Percentiles rank a stretch among this genome's conserved stretches.
phyloP scores from a whole-genome alignment of 805 yeast species.

The Lachancea kluyveri region DNA sequence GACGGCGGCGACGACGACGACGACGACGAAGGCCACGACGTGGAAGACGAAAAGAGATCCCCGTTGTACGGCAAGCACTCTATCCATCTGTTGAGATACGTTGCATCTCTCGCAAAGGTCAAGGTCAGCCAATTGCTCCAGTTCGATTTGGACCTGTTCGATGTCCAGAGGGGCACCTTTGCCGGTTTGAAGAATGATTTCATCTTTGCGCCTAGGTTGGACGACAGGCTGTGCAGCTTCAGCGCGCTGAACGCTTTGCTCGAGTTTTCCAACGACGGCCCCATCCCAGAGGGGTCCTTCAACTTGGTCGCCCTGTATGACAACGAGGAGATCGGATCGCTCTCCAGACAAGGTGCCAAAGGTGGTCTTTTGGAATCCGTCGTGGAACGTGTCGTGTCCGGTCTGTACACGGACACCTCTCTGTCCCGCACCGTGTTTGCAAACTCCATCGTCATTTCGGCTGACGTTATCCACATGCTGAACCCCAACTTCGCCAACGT shows the following conservation, averaged over 20 bases:
- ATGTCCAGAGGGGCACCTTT: constrained; percentile 69
- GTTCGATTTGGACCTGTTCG: constrained; percentile 73
- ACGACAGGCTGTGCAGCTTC: constrained; percentile 76
- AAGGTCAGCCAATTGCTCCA: constrained; percentile 57
- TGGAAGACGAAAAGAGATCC: constrained; percentile 54
- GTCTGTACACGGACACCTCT: constrained; percentile 19
- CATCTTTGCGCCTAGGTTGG: constrained; percentile 75
- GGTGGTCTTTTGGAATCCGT: constrained; percentile 67
- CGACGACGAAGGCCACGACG: constrained; percentile 38
- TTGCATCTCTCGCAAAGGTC: constrained; percentile 55
- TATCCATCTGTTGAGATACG: constrained; percentile 57
- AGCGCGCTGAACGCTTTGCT: constrained; percentile 61
- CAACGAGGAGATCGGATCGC: constrained; percentile 80
- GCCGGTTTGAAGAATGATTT: constrained; percentile 79
- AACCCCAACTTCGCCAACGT: constrained; percentile 71
- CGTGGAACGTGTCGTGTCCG: constrained; percentile 48
- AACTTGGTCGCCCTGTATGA: constrained; percentile 63
- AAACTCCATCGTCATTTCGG: constrained; percentile 72
- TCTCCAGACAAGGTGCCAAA: constrained; percentile 74
- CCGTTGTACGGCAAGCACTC: constrained; percentile 68
- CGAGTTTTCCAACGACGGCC: constrained; percentile 39
- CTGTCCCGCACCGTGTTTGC: constrained; percentile 46
- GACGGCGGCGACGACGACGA: constrained; percentile 22
- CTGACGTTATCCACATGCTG: constrained; percentile 77
- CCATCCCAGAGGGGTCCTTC: constrained; percentile 36